phyloP scores from a whole-genome alignment of 805 yeast species.

The Zygosaccharomyces lentus region DNA sequence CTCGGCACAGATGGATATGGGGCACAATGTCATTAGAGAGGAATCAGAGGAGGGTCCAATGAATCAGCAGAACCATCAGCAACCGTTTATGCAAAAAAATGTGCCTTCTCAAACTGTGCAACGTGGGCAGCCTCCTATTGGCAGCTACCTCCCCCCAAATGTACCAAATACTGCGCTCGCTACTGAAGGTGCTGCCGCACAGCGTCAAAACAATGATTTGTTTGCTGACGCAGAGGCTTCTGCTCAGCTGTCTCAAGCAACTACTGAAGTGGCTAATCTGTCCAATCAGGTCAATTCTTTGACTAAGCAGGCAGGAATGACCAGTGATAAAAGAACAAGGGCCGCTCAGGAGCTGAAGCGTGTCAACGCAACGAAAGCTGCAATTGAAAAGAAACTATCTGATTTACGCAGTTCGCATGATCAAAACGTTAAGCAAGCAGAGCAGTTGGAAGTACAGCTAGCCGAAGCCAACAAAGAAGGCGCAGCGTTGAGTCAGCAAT shows the following conservation, averaged over 20 bases:
- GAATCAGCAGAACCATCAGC: constrained; percentile 32
- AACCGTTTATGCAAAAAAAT: constrained; percentile 10
- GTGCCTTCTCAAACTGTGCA: constrained; percentile 13
- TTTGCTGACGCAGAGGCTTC: constrained; percentile 58
- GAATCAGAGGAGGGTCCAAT: constrained; percentile 12
- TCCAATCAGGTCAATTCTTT: constrained; percentile 81
- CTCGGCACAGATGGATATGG: constrained; percentile 10
- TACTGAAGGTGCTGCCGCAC: constrained; percentile 16
- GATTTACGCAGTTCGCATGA: constrained; percentile 69
- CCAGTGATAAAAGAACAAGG: constrained; percentile 64
- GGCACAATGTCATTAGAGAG: constrained; percentile 11
- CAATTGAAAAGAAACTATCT: constrained; percentile 66
- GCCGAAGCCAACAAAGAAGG: constrained; percentile 59
- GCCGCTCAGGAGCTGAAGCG: constrained; percentile 76
- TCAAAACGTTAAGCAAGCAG: constrained; percentile 70
- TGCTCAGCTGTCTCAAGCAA: constrained; percentile 67
- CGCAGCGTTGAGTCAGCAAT: constrained; percentile 64
- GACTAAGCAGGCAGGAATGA: constrained; percentile 64
- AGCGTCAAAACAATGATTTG: constrained; percentile 42
- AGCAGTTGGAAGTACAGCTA: constrained; percentile 62
- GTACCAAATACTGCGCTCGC: background rate
- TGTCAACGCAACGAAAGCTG: constrained; percentile 60
- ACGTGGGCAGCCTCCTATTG: background rate
- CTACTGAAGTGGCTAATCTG: constrained; percentile 80
- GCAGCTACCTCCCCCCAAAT: background rate